Conservation (phyloP, 345 rosid species). For the Cardamine chenopodiifolia region DNA sequence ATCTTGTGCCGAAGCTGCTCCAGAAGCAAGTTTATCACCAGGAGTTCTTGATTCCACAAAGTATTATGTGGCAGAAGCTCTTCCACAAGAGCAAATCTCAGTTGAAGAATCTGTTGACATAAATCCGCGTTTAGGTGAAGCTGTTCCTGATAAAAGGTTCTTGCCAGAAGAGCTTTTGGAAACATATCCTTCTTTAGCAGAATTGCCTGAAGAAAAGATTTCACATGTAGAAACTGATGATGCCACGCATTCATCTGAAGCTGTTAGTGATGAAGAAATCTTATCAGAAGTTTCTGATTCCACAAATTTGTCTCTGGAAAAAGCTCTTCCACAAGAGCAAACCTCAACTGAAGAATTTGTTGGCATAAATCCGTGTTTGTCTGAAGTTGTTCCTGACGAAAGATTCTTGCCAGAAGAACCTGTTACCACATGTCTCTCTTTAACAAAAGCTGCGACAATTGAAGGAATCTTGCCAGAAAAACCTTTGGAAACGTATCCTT, state of each 20-base stretch:
- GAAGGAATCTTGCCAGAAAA: constrained; percentile 20
- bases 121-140: constrained; percentile 14
- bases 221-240: constrained; percentile 25
- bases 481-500: constrained; percentile 8
- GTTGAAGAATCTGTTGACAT: constrained; percentile 14
- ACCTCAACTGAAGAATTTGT: constrained; percentile 9
- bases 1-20: constrained; percentile 21
- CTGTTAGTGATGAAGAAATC: constrained; percentile 25
- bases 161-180: constrained; percentile 22
- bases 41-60: constrained; percentile 26
- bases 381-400: constrained; percentile 26
- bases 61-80: constrained; percentile 5
- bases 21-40: constrained; percentile 26
- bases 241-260: constrained; percentile 12
- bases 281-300: constrained; percentile 9
- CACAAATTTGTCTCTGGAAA: constrained; percentile 8
- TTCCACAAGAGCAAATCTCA: constrained; percentile 23
- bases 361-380: constrained; percentile 11
- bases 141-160: constrained; percentile 15
- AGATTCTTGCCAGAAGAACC: constrained; percentile 23
- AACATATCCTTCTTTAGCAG: constrained; percentile 13
- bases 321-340: constrained; percentile 14
- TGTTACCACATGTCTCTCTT: constrained; percentile 20
- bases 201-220: constrained; percentile 7
- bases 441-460: not conserved